Evolutionary conservation across 225 moss, liverwort and hornwort species (phyloP).

Genomic region (Pseudisothecium myosuroides): DNA sequence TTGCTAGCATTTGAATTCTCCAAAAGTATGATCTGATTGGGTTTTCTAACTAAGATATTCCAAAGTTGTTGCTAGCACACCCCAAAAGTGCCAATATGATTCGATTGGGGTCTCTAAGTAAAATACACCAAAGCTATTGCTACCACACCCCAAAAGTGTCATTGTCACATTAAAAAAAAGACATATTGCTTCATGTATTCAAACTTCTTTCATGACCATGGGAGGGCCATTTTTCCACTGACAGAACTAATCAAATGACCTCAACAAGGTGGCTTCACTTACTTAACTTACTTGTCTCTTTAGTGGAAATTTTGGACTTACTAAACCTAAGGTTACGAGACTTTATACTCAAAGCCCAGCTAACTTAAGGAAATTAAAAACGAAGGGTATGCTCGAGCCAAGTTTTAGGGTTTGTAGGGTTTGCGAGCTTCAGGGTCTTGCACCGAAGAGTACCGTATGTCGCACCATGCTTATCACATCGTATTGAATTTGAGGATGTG

Average conservation of each 20-base stretch:
- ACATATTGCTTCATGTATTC: not conserved
- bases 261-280: not conserved
- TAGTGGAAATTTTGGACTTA: no score
- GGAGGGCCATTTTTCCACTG: accelerated
- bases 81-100: no score
- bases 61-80: no score
- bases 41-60: no score
- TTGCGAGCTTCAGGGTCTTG: not conserved
- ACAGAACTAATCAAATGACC: not conserved
- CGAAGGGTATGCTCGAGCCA: not conserved
- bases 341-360: not conserved
- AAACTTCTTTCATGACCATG: not conserved
- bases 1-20: not conserved
- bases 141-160: accelerated
- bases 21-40: not conserved
- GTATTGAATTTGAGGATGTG: not conserved
- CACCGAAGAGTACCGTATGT: not conserved
- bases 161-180: not conserved
- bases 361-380: not conserved
- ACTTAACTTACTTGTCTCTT: no score
- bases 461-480: not conserved
- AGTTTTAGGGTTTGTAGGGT: not conserved
- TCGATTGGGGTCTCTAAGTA: no score
- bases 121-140: not conserved
- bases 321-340: not conserved